Evolutionary conservation across 108 stramenopile species (phyloP), one percentile per base, ranked within the genome.

Genomic region (Mediolabrus comicus): DNA sequence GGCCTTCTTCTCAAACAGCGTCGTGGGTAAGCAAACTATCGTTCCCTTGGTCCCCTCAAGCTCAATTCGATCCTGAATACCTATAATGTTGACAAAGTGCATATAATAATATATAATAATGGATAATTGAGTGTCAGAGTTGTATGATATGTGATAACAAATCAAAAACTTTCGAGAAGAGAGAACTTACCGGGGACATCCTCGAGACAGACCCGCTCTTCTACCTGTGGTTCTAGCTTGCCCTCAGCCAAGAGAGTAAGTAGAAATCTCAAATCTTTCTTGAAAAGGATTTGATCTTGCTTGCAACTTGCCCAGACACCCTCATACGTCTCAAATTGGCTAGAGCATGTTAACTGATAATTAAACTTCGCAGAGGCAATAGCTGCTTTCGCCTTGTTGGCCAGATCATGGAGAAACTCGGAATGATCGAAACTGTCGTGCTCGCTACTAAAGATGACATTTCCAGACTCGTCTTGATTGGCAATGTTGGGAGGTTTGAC

Each of bases 221-320:
- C 22, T 25, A 67, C 43, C 12, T 38, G 33, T n/a, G 78, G 78
- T 38, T 55, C 57, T 34, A 79, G 9, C n/a, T 49, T 68, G 35
- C 66, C 71, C 49, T 46, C 63, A 3, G 46, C 58, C 19, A 79
- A 56, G 28, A 79, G 41, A 31, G 78, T 67, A 7, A 79, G 62
- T 39, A 79, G 33, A 36, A 67, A 79, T 27, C 78, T 36, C 55
- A 79, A 32, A 51, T 79, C 78, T 38, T 79, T 66, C 53, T 72
- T 71, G 71, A 71, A 79, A 41, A 62, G 22, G 38, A 35, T 56
- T 17, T 38, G 78, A 49, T 72, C 57, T 57, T 71, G 60, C 61
- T 67, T 71, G 61, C 41, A 59, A 34, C 67, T 72, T 30, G 52
- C 39, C 78, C 78, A 79, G 16, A 72, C 59, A 46, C 78, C 78